These are phyloP conservation scores for Glarea lozoyensis DNA, from an alignment of 495 filamentous ascomycete genomes.

Conservation along the genomic window DNA sequence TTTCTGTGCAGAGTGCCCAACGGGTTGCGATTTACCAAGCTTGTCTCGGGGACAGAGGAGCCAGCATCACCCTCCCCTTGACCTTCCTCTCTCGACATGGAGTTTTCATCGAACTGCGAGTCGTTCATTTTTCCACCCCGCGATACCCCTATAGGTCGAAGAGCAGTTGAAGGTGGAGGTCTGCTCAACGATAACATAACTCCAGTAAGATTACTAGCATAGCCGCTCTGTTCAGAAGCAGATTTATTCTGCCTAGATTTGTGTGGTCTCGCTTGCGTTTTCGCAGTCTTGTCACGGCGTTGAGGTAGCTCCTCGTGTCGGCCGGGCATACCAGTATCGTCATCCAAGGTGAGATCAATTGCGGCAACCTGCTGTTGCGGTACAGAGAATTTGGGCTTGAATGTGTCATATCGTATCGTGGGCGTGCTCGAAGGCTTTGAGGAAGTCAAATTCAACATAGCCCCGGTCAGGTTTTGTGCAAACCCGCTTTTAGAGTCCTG, in stretches of 20 bases:
- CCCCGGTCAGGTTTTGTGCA: conserved; percentile 42
- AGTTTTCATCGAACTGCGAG: no score
- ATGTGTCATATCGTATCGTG: conserved; percentile 13
- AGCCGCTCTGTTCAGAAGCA: conserved; percentile 8
- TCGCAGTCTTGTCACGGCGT: no score
- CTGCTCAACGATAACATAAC: conserved; percentile 11
- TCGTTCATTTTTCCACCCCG: no score
- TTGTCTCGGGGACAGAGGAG: no score
- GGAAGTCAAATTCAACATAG: conserved; percentile 30
- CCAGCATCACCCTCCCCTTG: no score
- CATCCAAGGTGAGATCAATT: conserved; percentile 17
- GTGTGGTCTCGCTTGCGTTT: no score
- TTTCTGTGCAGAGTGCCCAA: no score
- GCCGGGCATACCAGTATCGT: conserved; percentile 7
- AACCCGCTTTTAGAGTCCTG: conserved; percentile 34
- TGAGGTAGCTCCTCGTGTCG: no score
- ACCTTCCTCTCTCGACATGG: no score
- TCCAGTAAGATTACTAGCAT: conserved; percentile 20
- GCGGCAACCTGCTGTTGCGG: background rate
- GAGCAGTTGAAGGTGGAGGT: no score
- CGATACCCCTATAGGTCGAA: no score
- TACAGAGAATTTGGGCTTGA: background rate
- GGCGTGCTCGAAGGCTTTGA: conserved; percentile 15
- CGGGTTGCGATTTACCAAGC: no score
- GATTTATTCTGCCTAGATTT: conserved; percentile 3